These are phyloP conservation scores for Naganishia friedmannii DNA, from an alignment of 768 basidiomycete species.

Conservation along the genomic window DNA sequence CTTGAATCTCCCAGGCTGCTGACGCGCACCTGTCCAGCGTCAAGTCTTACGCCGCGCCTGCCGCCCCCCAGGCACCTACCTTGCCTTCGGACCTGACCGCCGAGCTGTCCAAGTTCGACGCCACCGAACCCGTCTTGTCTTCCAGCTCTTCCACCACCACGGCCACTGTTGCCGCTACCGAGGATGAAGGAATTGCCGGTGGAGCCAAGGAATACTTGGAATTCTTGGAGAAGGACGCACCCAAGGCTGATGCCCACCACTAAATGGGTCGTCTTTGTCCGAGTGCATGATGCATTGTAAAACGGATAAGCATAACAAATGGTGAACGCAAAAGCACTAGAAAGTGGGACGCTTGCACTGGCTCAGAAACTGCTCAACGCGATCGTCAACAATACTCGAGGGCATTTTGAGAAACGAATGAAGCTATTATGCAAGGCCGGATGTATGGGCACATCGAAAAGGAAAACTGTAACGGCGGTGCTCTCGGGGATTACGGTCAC, in stretches of 20 bases:
- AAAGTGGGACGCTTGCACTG: not conserved
- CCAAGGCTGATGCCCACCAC: constrained; percentile 64
- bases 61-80: constrained; percentile 68
- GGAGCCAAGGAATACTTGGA: constrained; percentile 74
- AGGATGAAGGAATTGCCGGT: constrained; percentile 52
- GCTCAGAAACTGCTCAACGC: no score
- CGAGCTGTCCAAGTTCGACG: constrained; percentile 79
- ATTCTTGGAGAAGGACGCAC: constrained; percentile 77
- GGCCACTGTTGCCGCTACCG: constrained; percentile 39
- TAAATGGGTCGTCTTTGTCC: constrained; percentile 36
- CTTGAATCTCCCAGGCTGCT: no score
- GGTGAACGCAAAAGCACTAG: not conserved
- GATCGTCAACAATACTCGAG: no score
- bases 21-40: constrained; percentile 86
- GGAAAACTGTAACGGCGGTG: no score
- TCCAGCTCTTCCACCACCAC: constrained; percentile 51
- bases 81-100: constrained; percentile 80
- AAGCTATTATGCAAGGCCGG: not conserved
- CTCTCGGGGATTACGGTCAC: no score
- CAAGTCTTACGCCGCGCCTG: constrained; percentile 73
- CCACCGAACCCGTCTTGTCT: constrained; percentile 63
- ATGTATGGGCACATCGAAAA: no score
- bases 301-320: not conserved
- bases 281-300: constrained; percentile 10
- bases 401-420: not conserved